A percentile compares a stretch with the other conserved stretches of the same genome.
Evolutionary conservation across 371 early-diverging fungal genomes (phyloP).

Genomic region (Mucor mucedo): DNA sequence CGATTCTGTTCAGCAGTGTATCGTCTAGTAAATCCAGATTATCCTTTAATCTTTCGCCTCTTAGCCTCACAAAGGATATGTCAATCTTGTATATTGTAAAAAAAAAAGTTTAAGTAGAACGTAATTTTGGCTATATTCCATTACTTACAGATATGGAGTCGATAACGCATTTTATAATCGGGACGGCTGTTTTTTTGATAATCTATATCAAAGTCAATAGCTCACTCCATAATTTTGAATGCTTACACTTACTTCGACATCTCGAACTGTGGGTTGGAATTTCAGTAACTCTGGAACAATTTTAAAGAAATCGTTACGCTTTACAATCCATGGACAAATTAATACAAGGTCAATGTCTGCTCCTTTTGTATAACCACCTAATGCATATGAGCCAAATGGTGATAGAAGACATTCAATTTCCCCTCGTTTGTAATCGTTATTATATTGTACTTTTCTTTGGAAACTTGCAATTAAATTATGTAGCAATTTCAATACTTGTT

Average conservation of each 20-base stretch:
- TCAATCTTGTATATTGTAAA: slow-evolving; percentile 32
- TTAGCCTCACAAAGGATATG: slow-evolving; percentile 46
- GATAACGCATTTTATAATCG: slow-evolving; percentile 43
- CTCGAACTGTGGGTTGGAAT: slow-evolving; percentile 21
- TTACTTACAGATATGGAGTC: slow-evolving; percentile 40
- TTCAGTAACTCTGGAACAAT: slow-evolving; percentile 27
- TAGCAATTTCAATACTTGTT: slow-evolving; percentile 11
- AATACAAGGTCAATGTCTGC: slow-evolving; percentile 48
- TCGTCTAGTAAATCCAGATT: slow-evolving; percentile 39
- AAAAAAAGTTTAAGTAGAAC: background rate
- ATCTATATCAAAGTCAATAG: slow-evolving; percentile 16
- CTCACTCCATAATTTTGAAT: background rate
- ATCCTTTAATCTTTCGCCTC: slow-evolving; percentile 8
- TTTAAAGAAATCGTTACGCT: slow-evolving; percentile 29
- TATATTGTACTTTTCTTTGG: background rate
- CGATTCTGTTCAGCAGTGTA: slow-evolving; percentile 26
- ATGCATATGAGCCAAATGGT: slow-evolving; percentile 48
- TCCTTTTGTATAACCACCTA: slow-evolving; percentile 36
- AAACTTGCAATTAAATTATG: slow-evolving; percentile 2
- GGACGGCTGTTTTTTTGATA: slow-evolving; percentile 39
- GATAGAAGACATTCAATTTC: slow-evolving; percentile 23
- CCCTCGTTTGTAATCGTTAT: slow-evolving; percentile 12
- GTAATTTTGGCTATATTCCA: background rate
- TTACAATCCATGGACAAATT: slow-evolving; percentile 30
- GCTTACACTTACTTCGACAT: slow-evolving; percentile 36